A percentile compares a stretch with the other conserved stretches of the same genome.
Evolutionary conservation across 257 asterid genomes (phyloP).

Genomic region (Penstemon newberryi): DNA sequence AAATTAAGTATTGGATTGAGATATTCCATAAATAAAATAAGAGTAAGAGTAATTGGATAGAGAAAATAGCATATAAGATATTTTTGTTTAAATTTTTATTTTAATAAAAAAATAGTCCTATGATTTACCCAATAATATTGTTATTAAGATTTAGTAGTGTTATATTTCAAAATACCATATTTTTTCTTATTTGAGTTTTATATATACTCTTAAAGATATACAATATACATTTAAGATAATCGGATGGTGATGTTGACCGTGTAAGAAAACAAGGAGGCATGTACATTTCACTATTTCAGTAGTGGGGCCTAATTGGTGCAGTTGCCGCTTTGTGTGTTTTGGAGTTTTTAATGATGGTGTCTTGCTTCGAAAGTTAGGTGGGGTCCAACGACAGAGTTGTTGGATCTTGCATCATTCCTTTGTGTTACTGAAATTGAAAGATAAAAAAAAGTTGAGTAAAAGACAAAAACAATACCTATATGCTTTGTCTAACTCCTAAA

Average conservation of each 20-base stretch:
- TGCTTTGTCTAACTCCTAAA: too few species aligned
- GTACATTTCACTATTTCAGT: constrained; percentile 26
- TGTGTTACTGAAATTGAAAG: background rate
- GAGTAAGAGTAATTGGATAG: too few species aligned
- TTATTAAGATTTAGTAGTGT: too few species aligned
- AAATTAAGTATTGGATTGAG: too few species aligned
- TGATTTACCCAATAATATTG: too few species aligned
- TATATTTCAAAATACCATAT: constrained; percentile 1
- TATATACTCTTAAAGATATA: too few species aligned
- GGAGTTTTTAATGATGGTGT: background rate
- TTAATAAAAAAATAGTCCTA: too few species aligned
- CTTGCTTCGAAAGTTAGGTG: constrained; percentile 29
- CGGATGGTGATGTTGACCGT: constrained; percentile 24
- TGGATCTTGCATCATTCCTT: constrained; percentile 13
- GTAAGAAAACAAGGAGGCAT: constrained; percentile 26
- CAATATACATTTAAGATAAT: background rate
- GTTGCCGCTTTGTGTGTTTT: background rate
- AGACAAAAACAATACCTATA: too few species aligned
- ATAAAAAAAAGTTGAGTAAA: background rate
- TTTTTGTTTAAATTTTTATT: too few species aligned
- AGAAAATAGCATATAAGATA: too few species aligned
- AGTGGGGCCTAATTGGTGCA: constrained; percentile 22
- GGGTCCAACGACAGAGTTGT: background rate
- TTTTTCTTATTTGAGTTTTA: background rate
- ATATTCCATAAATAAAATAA: too few species aligned